A percentile compares a stretch with the other conserved stretches of the same genome.
phyloP scores from a whole-genome alignment of 164 flowering plant genomes.

The Stephania yunnanensis region DNA sequence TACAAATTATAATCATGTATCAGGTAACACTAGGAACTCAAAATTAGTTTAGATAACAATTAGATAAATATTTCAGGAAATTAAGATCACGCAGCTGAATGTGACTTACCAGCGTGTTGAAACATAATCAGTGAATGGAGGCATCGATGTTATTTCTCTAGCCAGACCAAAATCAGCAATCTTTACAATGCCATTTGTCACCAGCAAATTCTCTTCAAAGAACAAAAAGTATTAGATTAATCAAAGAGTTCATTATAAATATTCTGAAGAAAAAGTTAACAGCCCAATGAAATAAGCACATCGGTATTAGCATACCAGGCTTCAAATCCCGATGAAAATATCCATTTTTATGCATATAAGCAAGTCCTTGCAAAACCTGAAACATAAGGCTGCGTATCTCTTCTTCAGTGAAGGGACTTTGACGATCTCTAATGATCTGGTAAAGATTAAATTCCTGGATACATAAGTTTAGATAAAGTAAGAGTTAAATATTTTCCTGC shows the following conservation, averaged over 20 bases:
- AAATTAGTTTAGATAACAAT: conserved; percentile 1
- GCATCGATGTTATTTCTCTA: conserved; percentile 67
- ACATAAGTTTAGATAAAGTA: not conserved
- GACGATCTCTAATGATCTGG: conserved; percentile 57
- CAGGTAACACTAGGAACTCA: not conserved
- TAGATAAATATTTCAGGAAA: not conserved
- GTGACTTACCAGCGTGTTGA: conserved; percentile 36
- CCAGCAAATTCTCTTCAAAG: conserved; percentile 74
- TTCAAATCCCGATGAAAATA: conserved; percentile 83
- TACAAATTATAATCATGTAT: not conserved
- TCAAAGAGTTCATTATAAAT: not conserved
- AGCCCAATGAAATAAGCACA: not conserved
- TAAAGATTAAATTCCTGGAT: conserved; percentile 68
- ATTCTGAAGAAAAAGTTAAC: not conserved
- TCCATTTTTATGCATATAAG: conserved; percentile 68
- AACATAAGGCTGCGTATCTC: conserved; percentile 61
- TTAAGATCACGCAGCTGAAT: not conserved
- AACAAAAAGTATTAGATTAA: conserved; percentile 5
- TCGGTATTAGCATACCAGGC: conserved; percentile 50
- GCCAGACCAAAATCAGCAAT: conserved; percentile 96
- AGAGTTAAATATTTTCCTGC: not conserved
- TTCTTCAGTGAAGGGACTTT: conserved; percentile 55
- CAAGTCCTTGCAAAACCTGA: conserved; percentile 73
- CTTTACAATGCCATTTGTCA: conserved; percentile 63
- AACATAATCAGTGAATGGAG: conserved; percentile 91